Evolutionary conservation across 1,284 basidiomycete species (phyloP), one percentile per base, ranked within the genome.

Genomic region (Gomphus bonarii): DNA sequence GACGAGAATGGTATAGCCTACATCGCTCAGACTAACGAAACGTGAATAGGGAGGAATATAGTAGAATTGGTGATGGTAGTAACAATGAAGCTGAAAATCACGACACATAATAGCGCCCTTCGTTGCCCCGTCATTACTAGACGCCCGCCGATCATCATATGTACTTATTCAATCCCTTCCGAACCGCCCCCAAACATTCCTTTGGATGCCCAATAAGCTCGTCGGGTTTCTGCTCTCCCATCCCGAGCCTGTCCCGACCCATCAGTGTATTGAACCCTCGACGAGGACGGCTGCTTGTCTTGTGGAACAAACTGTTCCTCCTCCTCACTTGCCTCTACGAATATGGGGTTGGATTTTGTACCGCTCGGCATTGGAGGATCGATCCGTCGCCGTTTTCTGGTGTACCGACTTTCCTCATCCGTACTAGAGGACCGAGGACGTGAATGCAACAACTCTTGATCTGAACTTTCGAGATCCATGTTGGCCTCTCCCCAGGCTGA

Each of bases 401-500:
- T 31, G 8, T 54, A 54, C 12, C 52, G 52, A 44, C 52, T 54
- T 18, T 54, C 52, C 25, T 54, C 52, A 9, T 33, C 42, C 22
- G 9, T 40, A 42, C n/a, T 14, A 43, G 52, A 22, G n/a, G 16
- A 25, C 12, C 12, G n/a, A 12, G 9, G 20, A 9, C 28, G 46
- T 11, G 44, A 46, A 28, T 25, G 28, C 14, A 31, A 10, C 14
- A 38, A 20, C 25, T 65, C 65, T 6, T 61, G 58, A 16, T 70
- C 69, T 2, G 64, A 60, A 4, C 43, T 25, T 40, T 67, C 65
- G 8, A 64, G 36, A 8, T 73, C 73, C 59, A 68, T 66, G 20
- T 80, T 78, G n/a, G 71, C 73, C 47, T 72, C 68, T 43, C 68
- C 66, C 69, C 70, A 71, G 8, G 65, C 75, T 20, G 69, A 67